Evolutionary conservation across 495 filamentous ascomycete species (phyloP), one percentile per base, ranked within the genome.

Genomic region (Mycothermus thermophilus): DNA sequence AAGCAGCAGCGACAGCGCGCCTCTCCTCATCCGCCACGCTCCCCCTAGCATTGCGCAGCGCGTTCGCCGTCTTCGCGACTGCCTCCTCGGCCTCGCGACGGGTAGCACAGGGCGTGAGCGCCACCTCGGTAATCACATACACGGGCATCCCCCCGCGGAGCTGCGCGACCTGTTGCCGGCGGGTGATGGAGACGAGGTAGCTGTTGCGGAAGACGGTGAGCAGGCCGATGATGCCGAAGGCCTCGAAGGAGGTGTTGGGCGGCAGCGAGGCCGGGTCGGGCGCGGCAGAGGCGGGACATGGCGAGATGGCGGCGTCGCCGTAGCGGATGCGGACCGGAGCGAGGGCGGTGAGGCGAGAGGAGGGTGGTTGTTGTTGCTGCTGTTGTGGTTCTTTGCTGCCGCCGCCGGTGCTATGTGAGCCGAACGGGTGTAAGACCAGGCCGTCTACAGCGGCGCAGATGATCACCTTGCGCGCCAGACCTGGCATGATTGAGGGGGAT

Each of bases 371-470:
- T n/a, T n/a, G n/a, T n/a, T n/a, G n/a, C n/a, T n/a, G n/a, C n/a
- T n/a, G n/a, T 69, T 50, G 54, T 15, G 14, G 22, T 28, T 15
- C 1, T 13, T 28, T 19, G 14, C 6, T 28, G 12, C n/a, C n/a
- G n/a, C n/a, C n/a, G n/a, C n/a, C n/a, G n/a, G n/a, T n/a, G n/a
- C n/a, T n/a, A n/a, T 26, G 25, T 9, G 60, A 57, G 18, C 57
- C 53, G 23, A 78, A 55, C 12, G 83, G 83, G 44, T 90, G 80
- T 22, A 96, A 64, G 41, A 93, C 64, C 15, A 96, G 67, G 21
- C 90, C 90, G 48, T 96, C 88, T 30, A 80, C 72, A 9, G 84
- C 75, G 30, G 87, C 87, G 58, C 79, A 77, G 41, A 93, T 70
- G 33, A 84, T 48, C 30, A 93, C 54, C 52, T 86, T 93, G 41